Evolutionary conservation across 2,329 filamentous ascomycete species (phyloP).

Genomic region (Aspergillus persii): DNA sequence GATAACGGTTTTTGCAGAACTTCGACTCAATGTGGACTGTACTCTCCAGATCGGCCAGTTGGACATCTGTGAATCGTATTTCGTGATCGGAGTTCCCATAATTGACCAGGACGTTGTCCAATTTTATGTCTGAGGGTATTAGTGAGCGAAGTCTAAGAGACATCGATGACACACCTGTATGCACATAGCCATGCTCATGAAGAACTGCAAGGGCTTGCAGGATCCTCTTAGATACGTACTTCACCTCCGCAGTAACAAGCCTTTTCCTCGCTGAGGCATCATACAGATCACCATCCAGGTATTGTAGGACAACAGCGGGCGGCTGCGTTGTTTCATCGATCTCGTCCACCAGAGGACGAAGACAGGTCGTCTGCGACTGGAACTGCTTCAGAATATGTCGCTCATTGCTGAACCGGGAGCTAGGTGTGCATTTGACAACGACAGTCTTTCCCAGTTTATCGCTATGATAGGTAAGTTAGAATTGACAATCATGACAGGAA

Average conservation of each 20-base stretch:
- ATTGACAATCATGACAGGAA: too few relatives aligned
- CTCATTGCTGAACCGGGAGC: constrained; percentile 26
- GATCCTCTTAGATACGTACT: constrained; percentile 14
- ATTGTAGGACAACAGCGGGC: constrained; percentile 21
- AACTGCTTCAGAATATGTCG: constrained; percentile 24
- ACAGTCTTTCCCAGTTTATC: constrained; percentile 6
- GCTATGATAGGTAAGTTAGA: too few relatives aligned
- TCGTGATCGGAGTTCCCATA: constrained; percentile 7
- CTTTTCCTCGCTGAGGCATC: constrained; percentile 15
- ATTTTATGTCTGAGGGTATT: constrained; percentile 22
- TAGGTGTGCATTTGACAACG: constrained; percentile 16
- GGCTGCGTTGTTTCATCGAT: constrained; percentile 20
- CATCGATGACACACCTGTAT: constrained; percentile 16
- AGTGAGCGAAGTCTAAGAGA: not conserved
- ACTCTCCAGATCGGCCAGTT: constrained; percentile 22
- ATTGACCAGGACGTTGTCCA: constrained; percentile 23
- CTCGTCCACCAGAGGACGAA: constrained; percentile 25
- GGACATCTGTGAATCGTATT: constrained; percentile 20
- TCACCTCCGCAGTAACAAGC: constrained; percentile 20
- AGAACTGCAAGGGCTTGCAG: constrained; percentile 15
- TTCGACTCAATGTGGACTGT: constrained; percentile 14
- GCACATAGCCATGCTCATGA: constrained; percentile 17
- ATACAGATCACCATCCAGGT: constrained; percentile 24
- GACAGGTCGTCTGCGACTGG: constrained; percentile 16
- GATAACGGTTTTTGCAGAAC: constrained; percentile 15